phyloP scores from a whole-genome alignment of 2,329 filamentous ascomycete genomes.

The Pseudogymnoascus sp. region DNA sequence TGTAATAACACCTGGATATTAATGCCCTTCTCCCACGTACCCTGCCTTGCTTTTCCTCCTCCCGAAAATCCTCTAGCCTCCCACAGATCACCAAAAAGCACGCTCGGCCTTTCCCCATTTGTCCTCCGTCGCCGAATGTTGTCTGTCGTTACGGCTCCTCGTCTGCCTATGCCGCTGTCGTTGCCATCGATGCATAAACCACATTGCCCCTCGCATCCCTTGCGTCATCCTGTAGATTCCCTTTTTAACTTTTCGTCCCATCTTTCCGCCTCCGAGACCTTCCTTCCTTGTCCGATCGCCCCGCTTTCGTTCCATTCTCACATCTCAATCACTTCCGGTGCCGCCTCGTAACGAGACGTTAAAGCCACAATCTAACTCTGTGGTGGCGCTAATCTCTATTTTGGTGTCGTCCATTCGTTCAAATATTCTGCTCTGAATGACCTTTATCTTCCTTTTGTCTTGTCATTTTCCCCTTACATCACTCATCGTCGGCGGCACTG shows the following conservation, averaged over 20 bases:
- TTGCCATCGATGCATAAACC: constrained; percentile 4
- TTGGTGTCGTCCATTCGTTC: background rate
- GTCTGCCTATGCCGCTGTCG: constrained; percentile 5
- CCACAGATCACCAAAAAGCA: background rate
- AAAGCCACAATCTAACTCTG: background rate
- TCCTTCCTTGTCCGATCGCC: constrained; percentile 1
- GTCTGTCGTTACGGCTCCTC: background rate
- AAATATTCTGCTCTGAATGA: background rate
- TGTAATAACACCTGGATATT: background rate
- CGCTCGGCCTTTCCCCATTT: constrained; percentile 2
- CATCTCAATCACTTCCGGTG: background rate
- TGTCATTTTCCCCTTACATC: constrained; percentile 3
- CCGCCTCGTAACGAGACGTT: background rate
- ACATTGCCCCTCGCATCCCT: background rate
- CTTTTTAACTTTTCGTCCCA: constrained; percentile 4
- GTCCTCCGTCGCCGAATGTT: background rate
- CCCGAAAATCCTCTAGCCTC: constrained; percentile 6
- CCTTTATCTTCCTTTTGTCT: background rate
- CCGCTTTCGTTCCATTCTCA: constrained; percentile 8
- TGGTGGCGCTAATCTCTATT: background rate
- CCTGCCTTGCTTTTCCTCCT: constrained; percentile 1
- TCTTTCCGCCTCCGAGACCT: constrained; percentile 1
- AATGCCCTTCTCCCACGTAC: constrained; percentile 1
- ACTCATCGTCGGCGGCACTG: background rate
- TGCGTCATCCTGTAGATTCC: constrained; percentile 6